phyloP scores from a whole-genome alignment of 352 stramenopile genomes.

The Phytophthora chlamydospora region DNA sequence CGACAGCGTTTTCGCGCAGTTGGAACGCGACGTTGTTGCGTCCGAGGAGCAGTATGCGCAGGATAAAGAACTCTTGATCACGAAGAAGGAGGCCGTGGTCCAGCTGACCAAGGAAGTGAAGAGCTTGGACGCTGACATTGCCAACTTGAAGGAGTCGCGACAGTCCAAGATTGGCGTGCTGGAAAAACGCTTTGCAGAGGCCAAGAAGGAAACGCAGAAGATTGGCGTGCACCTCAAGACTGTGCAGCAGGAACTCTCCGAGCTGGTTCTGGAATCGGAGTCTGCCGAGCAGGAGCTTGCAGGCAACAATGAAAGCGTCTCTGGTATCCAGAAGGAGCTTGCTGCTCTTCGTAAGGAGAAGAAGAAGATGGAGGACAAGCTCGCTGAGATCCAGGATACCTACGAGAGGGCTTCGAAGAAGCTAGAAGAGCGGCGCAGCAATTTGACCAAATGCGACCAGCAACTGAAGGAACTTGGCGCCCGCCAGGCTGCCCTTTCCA shows the following conservation, averaged over 20 bases:
- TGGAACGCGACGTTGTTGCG: slow-evolving; percentile 73
- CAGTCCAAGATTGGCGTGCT: slow-evolving; percentile 82
- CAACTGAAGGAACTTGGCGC: slow-evolving; percentile 91
- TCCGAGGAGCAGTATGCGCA: slow-evolving; percentile 78
- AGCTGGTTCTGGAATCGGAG: slow-evolving; percentile 77
- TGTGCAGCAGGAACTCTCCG: slow-evolving; percentile 72
- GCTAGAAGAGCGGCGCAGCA: slow-evolving; percentile 69
- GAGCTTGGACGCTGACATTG: slow-evolving; percentile 78
- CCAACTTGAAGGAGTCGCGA: slow-evolving; percentile 81
- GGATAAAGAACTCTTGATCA: slow-evolving; percentile 63
- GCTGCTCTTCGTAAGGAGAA: slow-evolving; percentile 64
- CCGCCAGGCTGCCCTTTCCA: slow-evolving; percentile 79
- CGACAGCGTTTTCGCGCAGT: slow-evolving; percentile 77
- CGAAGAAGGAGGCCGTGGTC: slow-evolving; percentile 71
- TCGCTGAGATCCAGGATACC: slow-evolving; percentile 65
- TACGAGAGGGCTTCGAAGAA: slow-evolving; percentile 68
- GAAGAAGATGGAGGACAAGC: slow-evolving; percentile 73
- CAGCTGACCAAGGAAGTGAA: slow-evolving; percentile 81
- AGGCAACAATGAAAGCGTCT: slow-evolving; percentile 57
- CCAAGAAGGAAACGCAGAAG: slow-evolving; percentile 79
- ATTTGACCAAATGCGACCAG: slow-evolving; percentile 88
- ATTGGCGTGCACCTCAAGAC: slow-evolving; percentile 64
- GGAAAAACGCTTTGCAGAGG: slow-evolving; percentile 74
- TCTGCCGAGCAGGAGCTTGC: slow-evolving; percentile 72
- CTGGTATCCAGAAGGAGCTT: slow-evolving; percentile 65